Evolutionary conservation across 2,329 filamentous ascomycete species (phyloP).

Genomic region (Fonsecaea pedrosoi): DNA sequence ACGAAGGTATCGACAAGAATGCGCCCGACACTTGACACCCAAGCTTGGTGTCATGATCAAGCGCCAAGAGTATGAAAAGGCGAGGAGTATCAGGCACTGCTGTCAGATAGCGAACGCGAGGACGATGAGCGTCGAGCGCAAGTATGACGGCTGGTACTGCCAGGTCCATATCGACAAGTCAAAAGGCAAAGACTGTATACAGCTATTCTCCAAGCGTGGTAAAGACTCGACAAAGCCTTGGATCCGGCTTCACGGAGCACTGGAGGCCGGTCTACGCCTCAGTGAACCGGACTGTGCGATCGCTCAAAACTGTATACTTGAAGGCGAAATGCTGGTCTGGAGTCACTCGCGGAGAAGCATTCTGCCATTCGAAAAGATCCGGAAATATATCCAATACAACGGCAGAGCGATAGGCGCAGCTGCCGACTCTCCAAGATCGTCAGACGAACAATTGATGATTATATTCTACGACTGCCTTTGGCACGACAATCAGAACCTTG

Average conservation of each 20-base stretch:
- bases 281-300: conserved; percentile 65
- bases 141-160: conserved; percentile 89
- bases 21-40: conserved; percentile 53
- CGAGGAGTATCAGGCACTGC: conserved; percentile 74
- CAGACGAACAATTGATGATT: conserved; percentile 51
- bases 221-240: conserved; percentile 84
- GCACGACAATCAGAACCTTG: conserved; percentile 60
- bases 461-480: conserved; percentile 67
- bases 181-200: conserved; percentile 64
- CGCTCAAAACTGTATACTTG: conserved; percentile 72
- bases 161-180: conserved; percentile 80
- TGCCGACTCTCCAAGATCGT: conserved; percentile 63
- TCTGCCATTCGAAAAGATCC: conserved; percentile 79
- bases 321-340: conserved; percentile 83
- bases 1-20: conserved; percentile 20
- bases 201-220: conserved; percentile 90
- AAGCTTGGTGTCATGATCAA: conserved; percentile 65
- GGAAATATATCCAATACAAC: conserved; percentile 77
- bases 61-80: conserved; percentile 66
- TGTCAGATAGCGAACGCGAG: conserved; percentile 66
- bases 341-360: conserved; percentile 70
- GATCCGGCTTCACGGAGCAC: conserved; percentile 64
- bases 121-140: conserved; percentile 76
- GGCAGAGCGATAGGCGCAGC: conserved; percentile 72
- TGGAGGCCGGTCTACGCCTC: conserved; percentile 70